Evolutionary conservation across 2,329 filamentous ascomycete genomes (phyloP), one percentile per base, ranked within the genome.

Genomic region (Aureobasidium sp.): DNA sequence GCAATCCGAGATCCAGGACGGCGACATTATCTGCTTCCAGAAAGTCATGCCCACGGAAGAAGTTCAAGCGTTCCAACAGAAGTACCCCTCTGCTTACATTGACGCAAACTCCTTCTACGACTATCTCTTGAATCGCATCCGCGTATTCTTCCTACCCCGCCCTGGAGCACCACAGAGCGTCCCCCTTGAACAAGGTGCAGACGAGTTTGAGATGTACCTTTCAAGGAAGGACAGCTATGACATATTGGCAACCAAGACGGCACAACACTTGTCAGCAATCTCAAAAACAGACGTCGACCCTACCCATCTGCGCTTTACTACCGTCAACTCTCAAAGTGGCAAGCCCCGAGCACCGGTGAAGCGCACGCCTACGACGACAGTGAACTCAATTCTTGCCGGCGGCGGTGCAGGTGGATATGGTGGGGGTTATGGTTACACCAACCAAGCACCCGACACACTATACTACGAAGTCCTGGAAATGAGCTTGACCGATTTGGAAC

Each of bases 11-110:
- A 88, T 99, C 27, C 93, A 97, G 72, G 93, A 99, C 69, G 94
- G 94, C 53, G 94, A 99, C 71, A 96, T 99, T 67, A 86, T 99
- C 62, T 96, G 92, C 71, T 97, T 97, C 77, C 94, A 99, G 73
- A 84, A 84, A 64, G 78, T 82, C 29, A 76, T 84, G 39, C 74
- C 74, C 29, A 80, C 82, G 22, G 80, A 79, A 63, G 78, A 80
- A 68, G 22, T 51, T 1, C 44, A 62, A 48, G 53, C 53, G 2
- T 63, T 65, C 37, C 64, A 65, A 31, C 62, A 65, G 20, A 58
- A 36, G 5, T 44, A 62, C 11, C 60, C 64, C 3, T 58, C 63
- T 27, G 64, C n/a, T 73, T 85, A 82, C 66, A 75, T 75, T 15
- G 90, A 96, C 70, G 90, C 91, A 1, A 85, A 87, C 64, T 84